Percentiles rank a stretch among this genome's conserved stretches.
Conservation (phyloP, 495 filamentous ascomycete species). For the Penicillium taxi region DNA sequence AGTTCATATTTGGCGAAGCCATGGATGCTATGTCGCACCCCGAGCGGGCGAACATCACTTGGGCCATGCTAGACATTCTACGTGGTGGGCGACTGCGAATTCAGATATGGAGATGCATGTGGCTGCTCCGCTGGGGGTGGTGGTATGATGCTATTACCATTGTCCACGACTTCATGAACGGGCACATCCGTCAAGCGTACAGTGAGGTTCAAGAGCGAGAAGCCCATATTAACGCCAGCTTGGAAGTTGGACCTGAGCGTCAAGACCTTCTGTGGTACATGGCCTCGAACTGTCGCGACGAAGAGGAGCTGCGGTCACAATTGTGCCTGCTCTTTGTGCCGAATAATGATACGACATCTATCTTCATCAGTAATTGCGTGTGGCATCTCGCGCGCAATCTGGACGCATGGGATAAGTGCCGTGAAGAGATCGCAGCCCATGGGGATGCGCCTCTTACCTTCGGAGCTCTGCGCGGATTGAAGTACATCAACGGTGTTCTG, state of each 20-base stretch:
- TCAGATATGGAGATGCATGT: too few relatives aligned
- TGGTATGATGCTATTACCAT: neutral
- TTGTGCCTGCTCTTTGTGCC: slow-evolving; percentile 44
- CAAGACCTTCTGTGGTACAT: too few relatives aligned
- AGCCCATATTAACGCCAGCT: too few relatives aligned
- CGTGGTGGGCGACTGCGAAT: too few relatives aligned
- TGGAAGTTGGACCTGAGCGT: too few relatives aligned
- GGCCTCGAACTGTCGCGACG: too few relatives aligned
- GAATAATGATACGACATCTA: slow-evolving; percentile 56
- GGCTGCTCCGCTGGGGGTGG: too few relatives aligned
- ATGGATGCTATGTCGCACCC: too few relatives aligned
- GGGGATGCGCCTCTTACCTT: slow-evolving; percentile 20
- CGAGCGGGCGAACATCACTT: too few relatives aligned
- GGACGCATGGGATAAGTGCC: slow-evolving; percentile 33
- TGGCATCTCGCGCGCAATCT: slow-evolving; percentile 44
- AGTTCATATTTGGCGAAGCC: too few relatives aligned
- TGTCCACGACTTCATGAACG: neutral
- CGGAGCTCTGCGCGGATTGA: slow-evolving; percentile 27
- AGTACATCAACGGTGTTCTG: slow-evolving; percentile 42
- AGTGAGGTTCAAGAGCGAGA: too few relatives aligned
- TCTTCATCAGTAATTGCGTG: slow-evolving; percentile 44
- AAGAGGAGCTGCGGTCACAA: neutral
- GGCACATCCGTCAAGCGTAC: neutral
- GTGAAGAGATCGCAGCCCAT: slow-evolving; percentile 23
- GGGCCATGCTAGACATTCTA: too few relatives aligned